Evolutionary conservation across 2,329 filamentous ascomycete genomes (phyloP), one percentile per base, ranked within the genome.

Genomic region (Dactylellina sp.): DNA sequence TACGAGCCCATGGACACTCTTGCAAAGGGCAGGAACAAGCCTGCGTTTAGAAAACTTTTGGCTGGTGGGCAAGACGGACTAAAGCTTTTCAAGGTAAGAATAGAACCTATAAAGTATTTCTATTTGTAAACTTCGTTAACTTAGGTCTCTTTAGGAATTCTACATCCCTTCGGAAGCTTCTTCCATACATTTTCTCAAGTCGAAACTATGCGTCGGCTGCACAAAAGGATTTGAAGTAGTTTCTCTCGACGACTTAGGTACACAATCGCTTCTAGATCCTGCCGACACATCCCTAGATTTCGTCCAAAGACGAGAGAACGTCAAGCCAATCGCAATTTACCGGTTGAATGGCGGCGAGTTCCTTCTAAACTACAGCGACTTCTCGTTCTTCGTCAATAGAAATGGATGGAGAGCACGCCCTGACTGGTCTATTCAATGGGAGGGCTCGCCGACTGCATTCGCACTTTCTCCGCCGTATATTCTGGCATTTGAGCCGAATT

Each of bases 101-200:
- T 55, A 6, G 20, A 40, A 62, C 14, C 50, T 39, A 40, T 25
- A 20, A 40, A 32, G 35, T 46, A 20, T 40, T 57, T 14, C 24
- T 56, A 16, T 22, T 14, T 59, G 39, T 52, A n/a, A n/a, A n/a
- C n/a, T n/a, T n/a, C n/a, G n/a, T 25, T 80, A 65, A 80, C 75
- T 71, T 39, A 60, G n/a, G 12, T 46, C 7, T 49, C 6, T 25
- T 11, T 74, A 88, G 86, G 95, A 99, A 84, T 98, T 97, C 80
- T 99, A 99, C 82, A 97, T 99, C 75, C 95, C 95, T 0, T 95
- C 93, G 5, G 95, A 99, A 84, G 96, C 94, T n/a, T 94, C 92
- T 2, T 97, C 93, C 40, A 95, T 99, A 42, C 95, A 99, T 82
- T 99, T 98, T 85, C 86, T 99, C 78, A 93, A 95, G 80, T 95